Percentiles rank a stretch among this genome's conserved stretches.
Conservation (phyloP, 441 rosid genomes). For the Caryocar brasiliense region DNA sequence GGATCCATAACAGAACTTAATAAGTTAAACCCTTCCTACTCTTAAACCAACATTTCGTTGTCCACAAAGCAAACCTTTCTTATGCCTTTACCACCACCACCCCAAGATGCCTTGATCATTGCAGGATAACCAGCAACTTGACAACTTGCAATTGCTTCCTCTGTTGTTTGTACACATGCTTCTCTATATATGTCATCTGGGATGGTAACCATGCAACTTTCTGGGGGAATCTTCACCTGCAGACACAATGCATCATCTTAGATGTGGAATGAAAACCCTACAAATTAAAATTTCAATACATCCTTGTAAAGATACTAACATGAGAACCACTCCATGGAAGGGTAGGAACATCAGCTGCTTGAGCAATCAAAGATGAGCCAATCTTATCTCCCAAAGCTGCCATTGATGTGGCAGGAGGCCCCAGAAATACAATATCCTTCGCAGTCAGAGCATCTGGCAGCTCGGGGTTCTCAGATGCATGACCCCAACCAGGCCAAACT, state of each 20-base stretch:
- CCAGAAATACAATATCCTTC: slow-evolving; percentile 88
- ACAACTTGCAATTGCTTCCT: slow-evolving; percentile 96
- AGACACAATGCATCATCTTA: slow-evolving; percentile 12
- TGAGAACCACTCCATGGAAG: slow-evolving; percentile 99
- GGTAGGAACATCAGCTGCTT: slow-evolving; percentile 97
- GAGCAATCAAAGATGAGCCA: slow-evolving; percentile 99
- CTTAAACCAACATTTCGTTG: slow-evolving; percentile 1
- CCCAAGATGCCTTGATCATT: slow-evolving; percentile 99
- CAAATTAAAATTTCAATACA: slow-evolving; percentile 5
- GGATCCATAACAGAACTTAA: slow-evolving; percentile 1
- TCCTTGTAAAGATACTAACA: slow-evolving; percentile 32
- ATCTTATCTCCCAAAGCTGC: slow-evolving; percentile 97
- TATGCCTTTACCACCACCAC: slow-evolving; percentile 99
- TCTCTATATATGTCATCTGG: slow-evolving; percentile 84
- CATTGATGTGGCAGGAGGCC: slow-evolving; percentile 90
- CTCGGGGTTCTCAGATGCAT: slow-evolving; percentile 99
- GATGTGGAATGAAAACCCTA: slow-evolving; percentile 8
- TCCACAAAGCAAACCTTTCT: slow-evolving; percentile 65
- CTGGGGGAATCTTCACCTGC: slow-evolving; percentile 81
- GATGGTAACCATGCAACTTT: slow-evolving; percentile 68
- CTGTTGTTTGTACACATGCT: slow-evolving; percentile 96
- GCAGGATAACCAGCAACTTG: slow-evolving; percentile 99
- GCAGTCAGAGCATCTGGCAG: slow-evolving; percentile 86
- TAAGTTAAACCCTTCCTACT: background rate
- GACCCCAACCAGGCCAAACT: slow-evolving; percentile 99